These are phyloP conservation scores for Bifiguratus adelaidae DNA, from an alignment of 192 early-diverging fungal genomes.

Conservation along the genomic window DNA sequence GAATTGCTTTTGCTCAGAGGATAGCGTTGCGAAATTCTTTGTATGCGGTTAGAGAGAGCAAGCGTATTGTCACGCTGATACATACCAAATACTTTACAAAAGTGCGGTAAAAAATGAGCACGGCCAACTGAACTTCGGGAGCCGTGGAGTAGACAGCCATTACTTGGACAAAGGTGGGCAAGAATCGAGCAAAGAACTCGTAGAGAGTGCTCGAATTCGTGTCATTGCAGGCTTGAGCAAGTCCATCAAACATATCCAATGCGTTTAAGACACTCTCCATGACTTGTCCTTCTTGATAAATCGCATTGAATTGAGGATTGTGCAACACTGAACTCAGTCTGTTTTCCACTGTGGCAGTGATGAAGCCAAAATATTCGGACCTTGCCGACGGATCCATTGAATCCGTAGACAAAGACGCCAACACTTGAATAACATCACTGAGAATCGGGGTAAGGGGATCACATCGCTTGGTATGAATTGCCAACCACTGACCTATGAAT, in stretches of 20 bases:
- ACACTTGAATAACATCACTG: too few relatives aligned
- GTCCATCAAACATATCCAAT: constrained; percentile 69
- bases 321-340: constrained; percentile 43
- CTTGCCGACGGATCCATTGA: too few relatives aligned
- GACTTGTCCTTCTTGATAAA: constrained; percentile 40
- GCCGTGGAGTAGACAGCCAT: constrained; percentile 53
- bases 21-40: constrained; percentile 27
- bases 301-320: constrained; percentile 39
- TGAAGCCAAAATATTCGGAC: too few relatives aligned
- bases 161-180: constrained; percentile 50
- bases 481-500: constrained; percentile 42
- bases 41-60: too few relatives aligned
- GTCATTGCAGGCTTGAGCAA: constrained; percentile 55
- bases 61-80: constrained; percentile 10
- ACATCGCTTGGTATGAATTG: too few relatives aligned
- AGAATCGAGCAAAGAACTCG: constrained; percentile 36
- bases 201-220: constrained; percentile 51
- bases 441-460: too few relatives aligned
- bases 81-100: constrained; percentile 31
- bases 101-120: constrained; percentile 46
- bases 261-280: constrained; percentile 49
- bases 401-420: too few relatives aligned
- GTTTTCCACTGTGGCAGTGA: constrained; percentile 12
- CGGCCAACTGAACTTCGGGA: constrained; percentile 51
- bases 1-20: constrained; percentile 29